Evolutionary conservation across 139 green algal genomes (phyloP).

Genomic region (Yamagishiella unicocca): DNA sequence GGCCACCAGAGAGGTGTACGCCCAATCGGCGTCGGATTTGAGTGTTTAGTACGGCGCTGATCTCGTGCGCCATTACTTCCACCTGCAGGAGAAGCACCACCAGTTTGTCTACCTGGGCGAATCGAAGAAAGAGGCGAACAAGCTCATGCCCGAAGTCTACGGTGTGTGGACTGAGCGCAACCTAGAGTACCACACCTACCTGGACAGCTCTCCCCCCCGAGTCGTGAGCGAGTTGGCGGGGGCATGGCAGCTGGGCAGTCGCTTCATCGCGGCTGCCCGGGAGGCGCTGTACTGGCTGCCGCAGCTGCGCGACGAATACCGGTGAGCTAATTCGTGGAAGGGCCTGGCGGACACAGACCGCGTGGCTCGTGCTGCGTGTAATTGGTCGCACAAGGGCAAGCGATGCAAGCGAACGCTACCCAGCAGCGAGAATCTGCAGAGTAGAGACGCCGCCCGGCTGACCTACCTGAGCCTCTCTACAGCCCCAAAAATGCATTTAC

Average conservation of each 20-base stretch:
- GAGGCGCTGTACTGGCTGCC: slow-evolving; percentile 33
- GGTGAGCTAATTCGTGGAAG: neutral
- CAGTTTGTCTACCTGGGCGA: slow-evolving; percentile 20
- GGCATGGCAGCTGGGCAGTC: slow-evolving; percentile 19
- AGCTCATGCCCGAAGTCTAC: neutral
- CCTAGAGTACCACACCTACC: neutral
- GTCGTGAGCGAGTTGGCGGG: neutral
- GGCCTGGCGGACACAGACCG: too few species aligned
- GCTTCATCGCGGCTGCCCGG: slow-evolving; percentile 19
- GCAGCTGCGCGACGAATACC: neutral
- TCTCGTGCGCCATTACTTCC: too few species aligned
- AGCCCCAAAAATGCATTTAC: too few species aligned
- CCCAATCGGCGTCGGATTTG: too few species aligned
- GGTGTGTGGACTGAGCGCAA: neutral
- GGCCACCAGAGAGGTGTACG: too few species aligned
- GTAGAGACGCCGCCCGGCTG: too few species aligned
- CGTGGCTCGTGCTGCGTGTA: too few species aligned
- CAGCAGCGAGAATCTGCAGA: too few species aligned
- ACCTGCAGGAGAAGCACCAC: slow-evolving; percentile 3
- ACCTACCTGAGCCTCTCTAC: too few species aligned
- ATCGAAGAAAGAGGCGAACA: neutral
- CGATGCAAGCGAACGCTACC: too few species aligned
- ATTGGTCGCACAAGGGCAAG: neutral
- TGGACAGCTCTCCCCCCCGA: neutral
- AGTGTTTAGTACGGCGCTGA: too few species aligned